These are phyloP conservation scores for Boletellus sp. DNA, from an alignment of 768 basidiomycete genomes.

Conservation along the genomic window DNA sequence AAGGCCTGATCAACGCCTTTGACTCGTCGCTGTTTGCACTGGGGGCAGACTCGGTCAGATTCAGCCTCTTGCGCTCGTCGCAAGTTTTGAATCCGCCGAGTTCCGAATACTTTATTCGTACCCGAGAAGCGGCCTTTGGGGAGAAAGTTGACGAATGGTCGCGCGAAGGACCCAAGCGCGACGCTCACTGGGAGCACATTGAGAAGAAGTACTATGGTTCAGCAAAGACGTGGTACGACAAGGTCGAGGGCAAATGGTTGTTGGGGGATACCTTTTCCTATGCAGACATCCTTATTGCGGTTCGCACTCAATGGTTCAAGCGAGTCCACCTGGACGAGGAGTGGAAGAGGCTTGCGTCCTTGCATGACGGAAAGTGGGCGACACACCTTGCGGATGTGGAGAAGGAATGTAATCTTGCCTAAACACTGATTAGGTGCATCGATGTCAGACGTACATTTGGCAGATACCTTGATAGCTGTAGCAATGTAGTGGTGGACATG, in stretches of 20 bases:
- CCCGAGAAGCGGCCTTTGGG: slow-evolving; percentile 32
- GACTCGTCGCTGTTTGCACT: slow-evolving; percentile 1
- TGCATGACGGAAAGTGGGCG: slow-evolving; percentile 28
- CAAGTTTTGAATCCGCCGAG: slow-evolving; percentile 34
- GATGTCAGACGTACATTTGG: too few species aligned
- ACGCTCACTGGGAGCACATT: slow-evolving; percentile 24
- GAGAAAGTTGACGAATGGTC: slow-evolving; percentile 38
- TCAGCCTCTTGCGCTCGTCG: slow-evolving; percentile 20
- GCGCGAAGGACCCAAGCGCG: slow-evolving; percentile 33
- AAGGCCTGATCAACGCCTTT: slow-evolving; percentile 23
- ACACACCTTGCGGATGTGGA: slow-evolving; percentile 22
- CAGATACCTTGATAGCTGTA: too few species aligned
- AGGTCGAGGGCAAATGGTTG: slow-evolving; percentile 25
- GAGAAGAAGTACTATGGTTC: slow-evolving; percentile 13
- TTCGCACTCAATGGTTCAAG: slow-evolving; percentile 13
- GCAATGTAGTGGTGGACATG: too few species aligned
- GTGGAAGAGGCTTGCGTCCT: slow-evolving; percentile 22
- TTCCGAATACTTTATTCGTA: slow-evolving; percentile 36
- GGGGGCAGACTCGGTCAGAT: slow-evolving; percentile 1
- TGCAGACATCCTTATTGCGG: slow-evolving; percentile 29
- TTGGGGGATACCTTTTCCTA: slow-evolving; percentile 31
- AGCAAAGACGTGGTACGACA: slow-evolving; percentile 20
- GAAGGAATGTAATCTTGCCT: slow-evolving; percentile 22
- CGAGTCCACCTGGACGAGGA: slow-evolving; percentile 22
- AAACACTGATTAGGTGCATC: background rate